A percentile compares a stretch with the other conserved stretches of the same genome.
phyloP scores from a whole-genome alignment of 2,329 filamentous ascomycete genomes.

The Furcasterigmium sp. region DNA sequence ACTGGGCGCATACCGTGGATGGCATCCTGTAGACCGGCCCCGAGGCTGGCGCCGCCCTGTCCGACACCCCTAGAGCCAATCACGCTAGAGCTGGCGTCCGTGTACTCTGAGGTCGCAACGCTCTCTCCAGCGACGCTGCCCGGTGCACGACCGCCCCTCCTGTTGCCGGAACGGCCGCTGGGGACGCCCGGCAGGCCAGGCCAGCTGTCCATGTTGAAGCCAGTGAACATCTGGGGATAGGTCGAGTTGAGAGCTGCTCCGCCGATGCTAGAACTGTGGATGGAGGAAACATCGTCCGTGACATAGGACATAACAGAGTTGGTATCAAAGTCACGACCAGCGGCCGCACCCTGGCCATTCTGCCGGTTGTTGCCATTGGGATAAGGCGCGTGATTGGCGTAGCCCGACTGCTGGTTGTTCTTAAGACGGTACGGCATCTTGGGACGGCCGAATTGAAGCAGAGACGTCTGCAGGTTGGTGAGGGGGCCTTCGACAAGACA shows the following conservation, averaged over 20 bases:
- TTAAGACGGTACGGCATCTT: constrained; percentile 92
- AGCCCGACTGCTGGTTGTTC: constrained; percentile 41
- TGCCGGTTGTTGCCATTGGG: constrained; percentile 13
- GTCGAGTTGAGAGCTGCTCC: constrained; percentile 75
- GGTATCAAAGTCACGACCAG: constrained; percentile 59
- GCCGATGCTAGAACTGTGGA: constrained; percentile 86
- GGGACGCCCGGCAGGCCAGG: constrained; percentile 68
- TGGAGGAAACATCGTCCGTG: constrained; percentile 91
- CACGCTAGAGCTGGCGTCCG: constrained; percentile 75
- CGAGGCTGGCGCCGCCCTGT: constrained; percentile 83
- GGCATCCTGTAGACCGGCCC: constrained; percentile 69
- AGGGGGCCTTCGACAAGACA: constrained; percentile 94
- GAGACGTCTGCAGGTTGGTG: constrained; percentile 90
- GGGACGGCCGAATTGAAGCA: constrained; percentile 90
- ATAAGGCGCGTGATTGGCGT: constrained; percentile 18
- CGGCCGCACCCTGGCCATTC: constrained; percentile 8
- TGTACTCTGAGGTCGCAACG: constrained; percentile 84
- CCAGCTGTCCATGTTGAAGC: constrained; percentile 85
- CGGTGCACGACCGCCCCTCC: constrained; percentile 60
- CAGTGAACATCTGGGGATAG: constrained; percentile 93
- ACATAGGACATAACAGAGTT: constrained; percentile 94
- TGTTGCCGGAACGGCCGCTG: constrained; percentile 57
- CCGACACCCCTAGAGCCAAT: constrained; percentile 69
- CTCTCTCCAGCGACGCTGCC: constrained; percentile 88
- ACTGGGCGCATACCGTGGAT: constrained; percentile 60